These are phyloP conservation scores for Leccinum olivaceopallidum DNA, from an alignment of 768 basidiomycete species.

Conservation along the genomic window DNA sequence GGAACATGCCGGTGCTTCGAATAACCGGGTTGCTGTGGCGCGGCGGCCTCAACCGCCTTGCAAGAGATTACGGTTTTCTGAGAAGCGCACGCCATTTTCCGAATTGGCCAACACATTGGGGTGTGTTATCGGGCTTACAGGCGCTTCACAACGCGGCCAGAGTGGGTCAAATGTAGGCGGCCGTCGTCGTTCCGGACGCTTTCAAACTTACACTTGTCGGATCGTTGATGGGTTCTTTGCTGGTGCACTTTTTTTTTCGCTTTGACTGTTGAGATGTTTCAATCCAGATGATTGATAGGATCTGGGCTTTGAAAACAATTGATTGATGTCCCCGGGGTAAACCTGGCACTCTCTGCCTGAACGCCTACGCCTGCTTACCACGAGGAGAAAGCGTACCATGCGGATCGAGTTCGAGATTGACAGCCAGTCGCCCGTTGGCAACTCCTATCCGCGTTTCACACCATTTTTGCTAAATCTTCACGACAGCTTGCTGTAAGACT, in stretches of 20 bases:
- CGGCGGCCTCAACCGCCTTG: background rate
- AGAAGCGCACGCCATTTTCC: slow-evolving; percentile 9
- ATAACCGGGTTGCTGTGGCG: background rate
- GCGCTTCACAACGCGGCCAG: slow-evolving; percentile 15
- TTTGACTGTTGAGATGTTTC: background rate
- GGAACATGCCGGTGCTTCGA: slow-evolving; percentile 13
- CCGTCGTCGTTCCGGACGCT: slow-evolving; percentile 35
- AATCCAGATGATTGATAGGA: too few species aligned
- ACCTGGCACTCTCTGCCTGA: background rate
- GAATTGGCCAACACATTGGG: slow-evolving; percentile 5
- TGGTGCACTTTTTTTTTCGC: background rate
- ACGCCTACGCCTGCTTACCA: background rate
- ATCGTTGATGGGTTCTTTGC: slow-evolving; percentile 30
- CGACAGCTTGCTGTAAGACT: background rate
- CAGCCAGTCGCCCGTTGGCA: background rate
- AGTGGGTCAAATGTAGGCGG: slow-evolving; percentile 30
- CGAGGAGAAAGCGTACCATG: background rate
- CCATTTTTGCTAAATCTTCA: background rate
- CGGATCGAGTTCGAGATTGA: background rate
- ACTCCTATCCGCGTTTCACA: background rate
- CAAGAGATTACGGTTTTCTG: slow-evolving; percentile 28
- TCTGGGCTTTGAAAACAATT: too few species aligned
- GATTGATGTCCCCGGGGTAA: too few species aligned
- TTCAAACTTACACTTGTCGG: slow-evolving; percentile 28
- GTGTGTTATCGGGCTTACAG: slow-evolving; percentile 11